Percentiles rank a stretch among this genome's conserved stretches.
phyloP scores from a whole-genome alignment of 495 filamentous ascomycete species.

The Parachaetomium inaequale region DNA sequence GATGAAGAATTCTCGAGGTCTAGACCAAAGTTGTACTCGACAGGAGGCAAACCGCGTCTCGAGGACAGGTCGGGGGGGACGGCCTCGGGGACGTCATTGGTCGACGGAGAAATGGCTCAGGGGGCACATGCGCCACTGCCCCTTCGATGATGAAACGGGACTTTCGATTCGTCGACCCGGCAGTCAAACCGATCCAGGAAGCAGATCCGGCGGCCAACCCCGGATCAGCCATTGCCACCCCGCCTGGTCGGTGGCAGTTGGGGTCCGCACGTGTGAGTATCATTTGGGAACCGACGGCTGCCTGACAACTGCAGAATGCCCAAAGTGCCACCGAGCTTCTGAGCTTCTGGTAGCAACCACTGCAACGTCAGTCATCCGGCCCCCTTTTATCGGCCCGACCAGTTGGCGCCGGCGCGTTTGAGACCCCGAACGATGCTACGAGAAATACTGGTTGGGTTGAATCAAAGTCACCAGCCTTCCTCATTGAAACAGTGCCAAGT shows the following conservation, averaged over 20 bases:
- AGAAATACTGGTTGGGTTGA: background rate
- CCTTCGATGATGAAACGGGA: background rate
- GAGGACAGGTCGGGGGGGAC: background rate
- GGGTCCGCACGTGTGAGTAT: constrained; percentile 3
- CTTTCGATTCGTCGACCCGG: constrained; percentile 5
- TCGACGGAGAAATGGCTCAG: background rate
- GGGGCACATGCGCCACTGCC: constrained; percentile 1
- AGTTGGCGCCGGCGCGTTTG: background rate
- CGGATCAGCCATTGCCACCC: constrained; percentile 1
- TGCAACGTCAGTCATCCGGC: constrained; percentile 8
- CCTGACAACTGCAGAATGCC: background rate
- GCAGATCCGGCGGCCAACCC: background rate
- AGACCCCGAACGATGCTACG: background rate
- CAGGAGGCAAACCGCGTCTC: background rate
- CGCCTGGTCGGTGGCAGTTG: background rate
- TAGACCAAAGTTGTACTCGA: background rate
- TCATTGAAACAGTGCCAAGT: background rate
- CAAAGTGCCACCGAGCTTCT: background rate
- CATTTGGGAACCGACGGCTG: background rate
- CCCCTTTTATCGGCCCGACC: constrained; percentile 3
- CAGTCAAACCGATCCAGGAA: background rate
- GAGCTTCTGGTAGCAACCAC: background rate
- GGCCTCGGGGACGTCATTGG: background rate
- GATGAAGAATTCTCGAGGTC: background rate
- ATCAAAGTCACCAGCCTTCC: background rate